Percentiles rank a stretch among this genome's conserved stretches.
Conservation (phyloP, 768 basidiomycete species). For the Agaricus blazei region DNA sequence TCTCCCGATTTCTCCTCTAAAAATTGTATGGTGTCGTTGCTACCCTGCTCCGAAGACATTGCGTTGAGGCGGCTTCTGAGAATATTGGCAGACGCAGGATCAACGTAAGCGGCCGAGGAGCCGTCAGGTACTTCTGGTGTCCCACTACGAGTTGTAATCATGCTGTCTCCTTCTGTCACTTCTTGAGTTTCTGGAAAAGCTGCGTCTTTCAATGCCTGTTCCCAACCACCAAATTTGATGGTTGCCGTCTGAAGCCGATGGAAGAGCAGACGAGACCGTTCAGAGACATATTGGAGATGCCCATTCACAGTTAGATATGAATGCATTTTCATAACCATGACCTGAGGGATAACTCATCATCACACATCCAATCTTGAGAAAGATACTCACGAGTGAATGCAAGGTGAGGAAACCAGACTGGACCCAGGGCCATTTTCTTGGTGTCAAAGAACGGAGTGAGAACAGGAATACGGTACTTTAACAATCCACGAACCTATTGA, state of each 20-base stretch:
- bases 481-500: slow-evolving; percentile 52
- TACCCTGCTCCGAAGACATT: slow-evolving; percentile 26
- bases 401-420: slow-evolving; percentile 88
- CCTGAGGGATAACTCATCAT: slow-evolving; percentile 25
- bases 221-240: slow-evolving; percentile 59
- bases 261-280: slow-evolving; percentile 41
- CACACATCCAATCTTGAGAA: background rate
- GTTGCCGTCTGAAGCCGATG: slow-evolving; percentile 42
- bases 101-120: slow-evolving; percentile 45
- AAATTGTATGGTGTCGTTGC: slow-evolving; percentile 11
- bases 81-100: slow-evolving; percentile 43
- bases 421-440: slow-evolving; percentile 95
- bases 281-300: slow-evolving; percentile 54
- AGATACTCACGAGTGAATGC: slow-evolving; percentile 67
- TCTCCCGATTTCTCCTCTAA: slow-evolving; percentile 1
- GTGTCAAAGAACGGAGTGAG: no score
- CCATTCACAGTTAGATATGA: slow-evolving; percentile 91
- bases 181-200: slow-evolving; percentile 29
- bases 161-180: slow-evolving; percentile 17
- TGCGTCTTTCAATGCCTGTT: slow-evolving; percentile 51
- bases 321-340: slow-evolving; percentile 95
- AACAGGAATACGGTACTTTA: background rate
- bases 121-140: slow-evolving; percentile 43
- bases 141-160: slow-evolving; percentile 28
- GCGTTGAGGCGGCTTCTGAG: slow-evolving; percentile 55